Percentiles rank a stretch among this genome's conserved stretches.
These are phyloP conservation scores for Aspergillus conjunctus DNA, from an alignment of 495 filamentous ascomycete species.

Conservation along the genomic window DNA sequence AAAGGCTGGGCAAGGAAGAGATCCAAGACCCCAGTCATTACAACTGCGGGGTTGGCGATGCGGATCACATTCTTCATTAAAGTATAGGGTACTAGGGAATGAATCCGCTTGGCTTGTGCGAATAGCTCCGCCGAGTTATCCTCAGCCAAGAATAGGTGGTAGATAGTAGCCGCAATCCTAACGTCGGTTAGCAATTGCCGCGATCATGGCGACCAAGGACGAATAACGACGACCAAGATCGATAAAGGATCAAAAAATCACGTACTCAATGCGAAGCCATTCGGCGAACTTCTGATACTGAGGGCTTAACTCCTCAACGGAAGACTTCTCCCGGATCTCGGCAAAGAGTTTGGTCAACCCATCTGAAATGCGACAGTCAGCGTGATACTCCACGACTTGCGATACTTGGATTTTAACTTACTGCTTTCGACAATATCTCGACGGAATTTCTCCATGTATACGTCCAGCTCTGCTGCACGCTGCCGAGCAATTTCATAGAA, in stretches of 20 bases:
- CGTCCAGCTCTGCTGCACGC: constrained; percentile 88
- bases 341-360: constrained; percentile 90
- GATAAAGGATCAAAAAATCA: constrained; percentile 1
- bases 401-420: constrained; percentile 45
- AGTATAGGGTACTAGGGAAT: constrained; percentile 89
- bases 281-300: constrained; percentile 99
- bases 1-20: constrained; percentile 95
- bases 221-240: neutral
- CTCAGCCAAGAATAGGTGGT: constrained; percentile 96
- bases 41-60: constrained; percentile 91
- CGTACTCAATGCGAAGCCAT: constrained; percentile 90
- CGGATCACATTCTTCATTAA: constrained; percentile 95
- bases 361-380: constrained; percentile 46
- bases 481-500: constrained; percentile 95
- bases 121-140: constrained; percentile 97
- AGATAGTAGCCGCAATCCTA: constrained; percentile 88
- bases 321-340: constrained; percentile 86
- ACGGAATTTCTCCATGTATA: constrained; percentile 92
- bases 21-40: constrained; percentile 91
- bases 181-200: constrained; percentile 17
- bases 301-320: constrained; percentile 81
- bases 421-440: constrained; percentile 75
- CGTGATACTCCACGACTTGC: neutral
- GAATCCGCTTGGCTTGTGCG: constrained; percentile 88
- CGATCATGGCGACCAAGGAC: neutral